Conservation (phyloP, 306 rosid genomes). For the Pueraria montana region DNA sequence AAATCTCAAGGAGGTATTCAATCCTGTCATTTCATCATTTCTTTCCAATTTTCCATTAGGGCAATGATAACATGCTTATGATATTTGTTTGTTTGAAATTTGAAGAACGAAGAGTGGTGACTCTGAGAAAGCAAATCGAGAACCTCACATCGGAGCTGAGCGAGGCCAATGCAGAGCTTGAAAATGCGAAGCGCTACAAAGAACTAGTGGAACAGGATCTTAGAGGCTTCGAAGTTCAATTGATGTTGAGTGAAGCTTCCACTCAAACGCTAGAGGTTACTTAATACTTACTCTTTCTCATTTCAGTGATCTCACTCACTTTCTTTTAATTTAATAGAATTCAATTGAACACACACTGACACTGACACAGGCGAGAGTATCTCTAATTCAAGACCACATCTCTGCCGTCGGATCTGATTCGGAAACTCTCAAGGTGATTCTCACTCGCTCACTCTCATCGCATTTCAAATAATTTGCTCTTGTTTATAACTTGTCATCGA, state of each 20-base stretch:
- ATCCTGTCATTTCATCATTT: neutral
- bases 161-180: conserved; percentile 62
- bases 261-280: conserved; percentile 74
- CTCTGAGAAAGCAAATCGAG: conserved; percentile 71
- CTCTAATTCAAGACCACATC: conserved; percentile 63
- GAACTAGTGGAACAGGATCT: conserved; percentile 81
- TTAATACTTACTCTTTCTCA: conserved; percentile 13
- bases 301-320: neutral
- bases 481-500: conserved; percentile 19
- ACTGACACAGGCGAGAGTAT: conserved; percentile 72
- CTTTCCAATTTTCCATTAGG: neutral
- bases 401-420: conserved; percentile 67
- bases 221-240: conserved; percentile 84
- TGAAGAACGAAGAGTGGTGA: conserved; percentile 76
- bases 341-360: neutral
- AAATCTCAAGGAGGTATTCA: conserved; percentile 78
- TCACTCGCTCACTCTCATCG: conserved; percentile 7
- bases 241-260: conserved; percentile 64
- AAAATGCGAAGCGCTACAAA: conserved; percentile 71
- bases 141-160: conserved; percentile 67
- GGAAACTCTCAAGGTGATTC: conserved; percentile 72
- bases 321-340: neutral
- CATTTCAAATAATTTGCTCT: conserved; percentile 10
- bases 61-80: too few relatives aligned
- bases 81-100: neutral